Conservation (phyloP, 768 basidiomycete species). For the Chiua virens region DNA sequence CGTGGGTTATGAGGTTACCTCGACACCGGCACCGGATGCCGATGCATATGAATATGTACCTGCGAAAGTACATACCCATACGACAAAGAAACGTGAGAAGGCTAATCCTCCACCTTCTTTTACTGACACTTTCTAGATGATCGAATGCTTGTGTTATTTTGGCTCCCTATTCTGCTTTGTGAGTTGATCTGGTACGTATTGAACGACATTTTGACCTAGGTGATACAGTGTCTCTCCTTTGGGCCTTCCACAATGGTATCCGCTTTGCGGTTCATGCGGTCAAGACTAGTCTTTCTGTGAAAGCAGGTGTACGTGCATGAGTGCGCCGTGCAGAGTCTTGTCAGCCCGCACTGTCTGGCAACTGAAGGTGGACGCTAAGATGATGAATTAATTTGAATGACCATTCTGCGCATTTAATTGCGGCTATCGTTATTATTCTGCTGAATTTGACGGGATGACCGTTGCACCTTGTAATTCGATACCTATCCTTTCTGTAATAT, state of each 20-base stretch:
- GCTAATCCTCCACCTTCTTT: not conserved
- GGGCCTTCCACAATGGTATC: conserved; percentile 57
- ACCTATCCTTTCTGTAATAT: conserved; percentile 21
- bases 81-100: conserved; percentile 62
- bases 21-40: conserved; percentile 65
- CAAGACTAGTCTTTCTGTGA: conserved; percentile 48
- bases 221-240: conserved; percentile 51
- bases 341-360: not conserved
- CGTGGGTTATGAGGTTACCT: conserved; percentile 47
- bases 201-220: conserved; percentile 4
- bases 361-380: not conserved
- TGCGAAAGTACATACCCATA: conserved; percentile 38
- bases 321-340: conserved; percentile 1
- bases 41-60: conserved; percentile 69
- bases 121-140: conserved; percentile 52
- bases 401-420: not conserved
- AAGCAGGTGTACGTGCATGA: conserved; percentile 39
- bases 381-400: conserved; percentile 6
- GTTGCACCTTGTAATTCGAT: conserved; percentile 21
- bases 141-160: conserved; percentile 82
- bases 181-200: conserved; percentile 34
- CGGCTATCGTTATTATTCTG: conserved; percentile 16
- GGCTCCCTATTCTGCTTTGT: conserved; percentile 84
- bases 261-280: conserved; percentile 51
- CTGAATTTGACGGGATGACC: conserved; percentile 17